Base-by-base conservation (phyloP, 2,329 filamentous ascomycete genomes). In the Pseudocercospora eumusae region DNA sequence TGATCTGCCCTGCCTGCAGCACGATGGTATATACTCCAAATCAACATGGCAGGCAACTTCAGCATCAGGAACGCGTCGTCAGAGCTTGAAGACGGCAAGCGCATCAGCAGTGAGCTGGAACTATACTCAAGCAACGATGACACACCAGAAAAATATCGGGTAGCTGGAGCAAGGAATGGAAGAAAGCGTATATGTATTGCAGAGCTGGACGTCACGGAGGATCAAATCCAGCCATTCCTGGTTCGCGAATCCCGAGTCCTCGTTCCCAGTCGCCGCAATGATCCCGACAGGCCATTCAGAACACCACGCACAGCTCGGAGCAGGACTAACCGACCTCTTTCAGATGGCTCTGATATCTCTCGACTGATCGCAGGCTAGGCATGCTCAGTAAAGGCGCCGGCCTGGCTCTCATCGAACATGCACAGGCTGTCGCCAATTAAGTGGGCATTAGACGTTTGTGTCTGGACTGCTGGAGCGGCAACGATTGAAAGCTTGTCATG, bases 281-380 rank as follows among this genome's bases (percentile, higher is more conserved):
- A 13, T 64, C 3, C 36, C 64, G 4, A 54, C 60, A 21, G 60
- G 57, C 18, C 57, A 56, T 5, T 50, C 57, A 6, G 58, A 59
- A 20, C 62, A 57, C 28, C 59, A 61, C 15, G 45, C 71, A 70
- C 2, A 80, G 78, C 61, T 86, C 84, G 62, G 76, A 93, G 49
- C 50, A 72, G 27, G 60, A 61, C 36, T 20, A 47, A 2, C 9
- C 52, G 4, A 52, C 62, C 21, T 59, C 63, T 27, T 67, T 61
- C 15, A 11, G 62, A 4, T 63, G 61, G 42, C 47, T 67, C n/a
- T 23, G 60, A 23, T 59, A 60, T 33, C 45, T 62, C 13, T 61
- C 63, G 18, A 57, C 63, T 8, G 58, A 63, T 40, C 58, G 65
- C 15, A 44, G 60, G 23, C 52, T 42, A 1, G 57, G 57, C n/a